phyloP scores from a whole-genome alignment of 108 stramenopile genomes.

The Conticribra weissflogii region DNA sequence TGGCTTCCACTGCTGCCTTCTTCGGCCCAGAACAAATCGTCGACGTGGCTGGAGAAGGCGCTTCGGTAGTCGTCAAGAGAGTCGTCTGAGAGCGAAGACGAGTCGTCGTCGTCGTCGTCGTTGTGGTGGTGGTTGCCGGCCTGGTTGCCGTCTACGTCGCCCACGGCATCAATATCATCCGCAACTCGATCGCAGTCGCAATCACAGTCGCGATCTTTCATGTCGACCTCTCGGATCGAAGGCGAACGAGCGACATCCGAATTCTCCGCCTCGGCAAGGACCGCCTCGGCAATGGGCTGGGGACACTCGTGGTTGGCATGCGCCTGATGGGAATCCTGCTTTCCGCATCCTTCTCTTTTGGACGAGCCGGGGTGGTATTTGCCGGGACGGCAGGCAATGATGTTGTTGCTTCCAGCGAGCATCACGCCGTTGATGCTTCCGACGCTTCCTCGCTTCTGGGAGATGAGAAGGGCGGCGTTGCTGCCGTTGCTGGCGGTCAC shows the following conservation, averaged over 20 bases:
- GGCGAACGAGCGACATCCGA: no score
- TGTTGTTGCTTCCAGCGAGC: not conserved
- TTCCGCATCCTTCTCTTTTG: not conserved
- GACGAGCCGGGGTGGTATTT: not conserved
- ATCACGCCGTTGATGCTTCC: not conserved
- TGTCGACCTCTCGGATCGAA: no score
- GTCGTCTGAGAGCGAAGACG: not conserved
- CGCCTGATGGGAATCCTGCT: not conserved
- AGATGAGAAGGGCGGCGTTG: not conserved
- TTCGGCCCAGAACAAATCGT: not conserved
- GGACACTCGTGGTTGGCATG: not conserved
- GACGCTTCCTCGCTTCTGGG: not conserved
- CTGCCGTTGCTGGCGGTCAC: not conserved
- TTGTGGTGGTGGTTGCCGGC: constrained; percentile 2
- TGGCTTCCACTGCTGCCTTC: not conserved
- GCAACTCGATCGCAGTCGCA: no score
- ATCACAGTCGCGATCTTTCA: no score
- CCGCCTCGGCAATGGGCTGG: not conserved
- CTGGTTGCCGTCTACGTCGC: not conserved
- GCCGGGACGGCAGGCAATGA: not conserved
- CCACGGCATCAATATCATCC: not conserved
- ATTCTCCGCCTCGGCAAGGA: no score
- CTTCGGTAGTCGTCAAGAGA: not conserved
- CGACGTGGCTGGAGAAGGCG: not conserved
- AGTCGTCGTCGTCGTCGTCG: not conserved